Base-by-base conservation (phyloP, 805 yeast species). In the Zygoascus bituminiphila region DNA sequence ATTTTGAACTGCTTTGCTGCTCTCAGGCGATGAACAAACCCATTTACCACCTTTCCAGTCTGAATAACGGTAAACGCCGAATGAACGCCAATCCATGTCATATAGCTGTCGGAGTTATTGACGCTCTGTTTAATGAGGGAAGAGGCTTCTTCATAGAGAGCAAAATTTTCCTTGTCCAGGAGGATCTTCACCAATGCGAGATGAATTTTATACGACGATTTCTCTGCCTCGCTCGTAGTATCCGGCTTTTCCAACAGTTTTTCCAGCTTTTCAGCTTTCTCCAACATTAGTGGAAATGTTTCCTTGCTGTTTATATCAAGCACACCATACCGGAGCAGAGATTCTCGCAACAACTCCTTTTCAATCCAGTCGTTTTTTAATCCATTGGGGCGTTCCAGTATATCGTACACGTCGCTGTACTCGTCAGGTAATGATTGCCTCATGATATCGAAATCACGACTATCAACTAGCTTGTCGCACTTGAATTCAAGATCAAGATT, bases 361-460 rank as follows among this genome's bases (percentile, higher is more conserved):
- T 64, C 63, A 20, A 76, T 58, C 58, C 70, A 69, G 7, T 37
- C 24, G 12, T 54, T 54, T 17, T n/a, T 14, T 7, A 41, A 17
- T 8, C 19, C 15, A 25, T 41, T 22, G 4, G 44, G 44, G 4
- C 21, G 3, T n/a, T 15, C 20, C n/a, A 41, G 22, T 10, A 14
- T n/a, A 10, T 25, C 21, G 15, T 41, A 41, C 7, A 41, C 15
- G 9, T 12, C 19, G 14, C 21, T 41, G 36, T 24, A 41, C 22
- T 41, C 21, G 7, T 4, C 26, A 4, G 44, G 35, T 12, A 41
- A 14, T 12, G 31, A 20, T 14, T 76, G 74, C 77, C 80, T 79
- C 44, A 80, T 57, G 7, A 77, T 73, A 5, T 62, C 66, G 47
- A 67, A 62, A 57, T 85, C 93, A 48, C 91, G 71, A 54, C 81